These are phyloP conservation scores for Saccharomycopsis olivae DNA, from an alignment of 805 yeast species.

Conservation along the genomic window DNA sequence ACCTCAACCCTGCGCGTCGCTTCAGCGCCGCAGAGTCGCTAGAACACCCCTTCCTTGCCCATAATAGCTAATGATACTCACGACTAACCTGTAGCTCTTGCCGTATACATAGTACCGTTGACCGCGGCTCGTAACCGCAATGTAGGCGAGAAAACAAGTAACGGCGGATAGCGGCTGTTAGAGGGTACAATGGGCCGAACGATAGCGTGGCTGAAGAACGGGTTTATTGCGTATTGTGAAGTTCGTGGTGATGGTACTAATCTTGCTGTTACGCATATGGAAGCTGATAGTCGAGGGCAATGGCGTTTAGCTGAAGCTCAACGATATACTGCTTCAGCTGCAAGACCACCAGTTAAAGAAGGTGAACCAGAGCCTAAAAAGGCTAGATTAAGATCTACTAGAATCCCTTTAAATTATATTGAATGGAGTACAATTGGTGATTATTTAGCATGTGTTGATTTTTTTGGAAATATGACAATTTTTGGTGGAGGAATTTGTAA, in stretches of 20 bases:
- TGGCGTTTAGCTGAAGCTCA: constrained; percentile 61
- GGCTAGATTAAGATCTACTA: background rate
- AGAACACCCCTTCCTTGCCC: constrained; percentile 48
- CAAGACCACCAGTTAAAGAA: no score
- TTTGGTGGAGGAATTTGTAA: constrained; percentile 39
- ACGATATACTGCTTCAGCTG: constrained; percentile 7
- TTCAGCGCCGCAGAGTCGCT: constrained; percentile 48
- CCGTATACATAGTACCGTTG: no score
- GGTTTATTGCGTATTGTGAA: constrained; percentile 64
- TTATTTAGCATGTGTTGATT: constrained; percentile 74
- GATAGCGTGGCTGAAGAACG: constrained; percentile 79
- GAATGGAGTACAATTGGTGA: constrained; percentile 73
- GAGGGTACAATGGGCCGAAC: no score
- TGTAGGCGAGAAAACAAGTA: no score
- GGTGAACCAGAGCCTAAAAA: background rate
- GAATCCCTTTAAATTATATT: constrained; percentile 27
- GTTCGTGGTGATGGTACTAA: constrained; percentile 8
- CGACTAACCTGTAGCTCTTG: no score
- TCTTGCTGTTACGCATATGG: constrained; percentile 54
- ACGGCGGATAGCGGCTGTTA: no score
- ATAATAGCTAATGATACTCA: no score
- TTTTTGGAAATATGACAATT: constrained; percentile 53
- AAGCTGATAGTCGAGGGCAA: constrained; percentile 58
- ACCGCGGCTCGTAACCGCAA: no score
- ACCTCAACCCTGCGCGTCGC: constrained; percentile 46